phyloP scores from a whole-genome alignment of 1,284 basidiomycete species.

The Pseudozyma pruni region DNA sequence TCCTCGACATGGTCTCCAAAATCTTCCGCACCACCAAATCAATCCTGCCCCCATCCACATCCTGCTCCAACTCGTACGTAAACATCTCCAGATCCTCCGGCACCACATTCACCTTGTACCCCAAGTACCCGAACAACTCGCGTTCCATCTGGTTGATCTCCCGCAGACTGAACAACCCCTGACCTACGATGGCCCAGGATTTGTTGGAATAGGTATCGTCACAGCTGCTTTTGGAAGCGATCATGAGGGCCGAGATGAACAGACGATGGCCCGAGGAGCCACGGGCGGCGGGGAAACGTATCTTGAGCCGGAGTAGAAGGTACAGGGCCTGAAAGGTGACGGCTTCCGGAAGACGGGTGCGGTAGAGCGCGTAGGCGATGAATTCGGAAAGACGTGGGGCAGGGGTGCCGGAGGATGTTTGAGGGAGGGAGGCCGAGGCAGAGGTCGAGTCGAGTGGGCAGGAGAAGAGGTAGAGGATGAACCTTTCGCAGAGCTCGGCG shows the following conservation, averaged over 20 bases:
- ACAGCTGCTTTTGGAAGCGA: slow-evolving; percentile 66
- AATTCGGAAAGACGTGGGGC: slow-evolving; percentile 66
- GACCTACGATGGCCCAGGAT: slow-evolving; percentile 67
- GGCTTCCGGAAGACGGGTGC: slow-evolving; percentile 63
- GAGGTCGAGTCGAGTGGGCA: slow-evolving; percentile 64
- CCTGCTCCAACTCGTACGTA: slow-evolving; percentile 53
- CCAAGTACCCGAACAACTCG: slow-evolving; percentile 67
- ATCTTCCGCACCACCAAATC: slow-evolving; percentile 43
- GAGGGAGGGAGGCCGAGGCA: slow-evolving; percentile 39
- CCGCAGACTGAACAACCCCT: slow-evolving; percentile 64
- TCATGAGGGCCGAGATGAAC: slow-evolving; percentile 68
- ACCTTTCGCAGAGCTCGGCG: slow-evolving; percentile 59
- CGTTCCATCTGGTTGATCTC: slow-evolving; percentile 69
- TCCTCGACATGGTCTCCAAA: slow-evolving; percentile 29
- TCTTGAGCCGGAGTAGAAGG: slow-evolving; percentile 65
- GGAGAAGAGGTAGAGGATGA: slow-evolving; percentile 62
- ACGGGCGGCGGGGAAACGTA: slow-evolving; percentile 64
- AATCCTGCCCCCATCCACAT: slow-evolving; percentile 35
- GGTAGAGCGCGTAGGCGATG: slow-evolving; percentile 67
- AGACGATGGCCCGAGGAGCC: slow-evolving; percentile 68
- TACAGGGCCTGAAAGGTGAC: slow-evolving; percentile 65
- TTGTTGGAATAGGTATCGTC: slow-evolving; percentile 68
- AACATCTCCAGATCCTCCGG: slow-evolving; percentile 61
- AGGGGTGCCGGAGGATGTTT: slow-evolving; percentile 23
- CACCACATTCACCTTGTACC: slow-evolving; percentile 62